Conservation (phyloP, 257 asterid species). For the Solanum verrucosum region DNA sequence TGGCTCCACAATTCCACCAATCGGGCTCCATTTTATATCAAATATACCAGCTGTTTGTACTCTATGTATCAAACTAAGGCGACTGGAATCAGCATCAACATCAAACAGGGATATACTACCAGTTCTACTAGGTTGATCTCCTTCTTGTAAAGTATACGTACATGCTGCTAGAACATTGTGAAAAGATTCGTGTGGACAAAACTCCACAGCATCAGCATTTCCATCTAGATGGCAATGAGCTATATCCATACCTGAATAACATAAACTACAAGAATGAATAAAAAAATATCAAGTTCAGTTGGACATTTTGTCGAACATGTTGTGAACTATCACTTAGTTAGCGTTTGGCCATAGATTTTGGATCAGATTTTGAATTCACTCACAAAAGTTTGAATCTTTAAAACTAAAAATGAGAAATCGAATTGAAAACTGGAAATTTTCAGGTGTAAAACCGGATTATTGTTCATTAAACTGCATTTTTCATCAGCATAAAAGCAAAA, state of each 20-base stretch:
- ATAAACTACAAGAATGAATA: neutral
- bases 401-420: neutral
- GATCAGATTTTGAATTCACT: neutral
- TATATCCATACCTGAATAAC: slow-evolving; percentile 43
- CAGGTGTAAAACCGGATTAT: neutral
- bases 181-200: slow-evolving; percentile 63
- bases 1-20: slow-evolving; percentile 22
- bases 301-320: neutral
- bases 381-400: neutral
- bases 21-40: slow-evolving; percentile 84
- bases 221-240: slow-evolving; percentile 64
- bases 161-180: slow-evolving; percentile 76
- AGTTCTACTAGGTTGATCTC: slow-evolving; percentile 61
- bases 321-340: neutral
- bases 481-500: neutral
- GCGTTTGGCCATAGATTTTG: neutral
- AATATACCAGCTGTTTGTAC: slow-evolving; percentile 70
- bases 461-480: neutral
- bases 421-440: neutral
- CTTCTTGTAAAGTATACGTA: slow-evolving; percentile 75
- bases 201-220: slow-evolving; percentile 91
- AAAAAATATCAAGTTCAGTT: neutral
- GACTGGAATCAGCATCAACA: slow-evolving; percentile 33
- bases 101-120: slow-evolving; percentile 73
- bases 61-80: slow-evolving; percentile 40